Evolutionary conservation across 495 filamentous ascomycete species (phyloP).

Genomic region (Durotheca rogersii): DNA sequence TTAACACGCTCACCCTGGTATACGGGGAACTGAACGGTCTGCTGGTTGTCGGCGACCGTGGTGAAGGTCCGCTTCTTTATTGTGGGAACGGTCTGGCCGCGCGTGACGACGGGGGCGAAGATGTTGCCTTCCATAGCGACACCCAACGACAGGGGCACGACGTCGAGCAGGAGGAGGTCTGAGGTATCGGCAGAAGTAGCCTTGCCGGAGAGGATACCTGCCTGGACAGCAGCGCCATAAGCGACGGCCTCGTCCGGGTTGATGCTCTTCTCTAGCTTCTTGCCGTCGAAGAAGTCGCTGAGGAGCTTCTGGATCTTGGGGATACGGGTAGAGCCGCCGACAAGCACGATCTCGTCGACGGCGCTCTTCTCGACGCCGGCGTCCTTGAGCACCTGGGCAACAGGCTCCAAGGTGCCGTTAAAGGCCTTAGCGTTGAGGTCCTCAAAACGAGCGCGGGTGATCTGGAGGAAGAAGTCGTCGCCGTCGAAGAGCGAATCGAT

Average conservation of each 20-base stretch:
- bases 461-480: slow-evolving; percentile 96
- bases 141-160: slow-evolving; percentile 95
- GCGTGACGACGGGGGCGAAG: slow-evolving; percentile 92
- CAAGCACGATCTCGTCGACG: slow-evolving; percentile 96
- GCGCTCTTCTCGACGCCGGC: slow-evolving; percentile 90
- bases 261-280: slow-evolving; percentile 99
- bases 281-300: slow-evolving; percentile 97
- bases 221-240: slow-evolving; percentile 98
- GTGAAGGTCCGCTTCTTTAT: slow-evolving; percentile 98
- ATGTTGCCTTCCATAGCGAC: slow-evolving; percentile 99
- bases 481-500: slow-evolving; percentile 98
- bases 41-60: slow-evolving; percentile 94
- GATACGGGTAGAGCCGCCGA: slow-evolving; percentile 99
- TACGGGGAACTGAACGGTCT: slow-evolving; percentile 96
- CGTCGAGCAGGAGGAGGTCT: slow-evolving; percentile 94
- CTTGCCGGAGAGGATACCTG: slow-evolving; percentile 96
- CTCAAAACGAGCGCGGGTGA: slow-evolving; percentile 99
- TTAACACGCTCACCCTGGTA: slow-evolving; percentile 99
- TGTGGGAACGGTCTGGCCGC: slow-evolving; percentile 87
- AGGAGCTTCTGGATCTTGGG: slow-evolving; percentile 98
- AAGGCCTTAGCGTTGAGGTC: slow-evolving; percentile 98
- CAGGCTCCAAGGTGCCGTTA: slow-evolving; percentile 92
- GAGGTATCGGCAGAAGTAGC: slow-evolving; percentile 91
- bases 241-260: slow-evolving; percentile 99
- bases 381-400: slow-evolving; percentile 98